A percentile compares a stretch with the other conserved stretches of the same genome.
These are phyloP conservation scores for Thamnidium elegans DNA, from an alignment of 192 early-diverging fungal species.

Conservation along the genomic window DNA sequence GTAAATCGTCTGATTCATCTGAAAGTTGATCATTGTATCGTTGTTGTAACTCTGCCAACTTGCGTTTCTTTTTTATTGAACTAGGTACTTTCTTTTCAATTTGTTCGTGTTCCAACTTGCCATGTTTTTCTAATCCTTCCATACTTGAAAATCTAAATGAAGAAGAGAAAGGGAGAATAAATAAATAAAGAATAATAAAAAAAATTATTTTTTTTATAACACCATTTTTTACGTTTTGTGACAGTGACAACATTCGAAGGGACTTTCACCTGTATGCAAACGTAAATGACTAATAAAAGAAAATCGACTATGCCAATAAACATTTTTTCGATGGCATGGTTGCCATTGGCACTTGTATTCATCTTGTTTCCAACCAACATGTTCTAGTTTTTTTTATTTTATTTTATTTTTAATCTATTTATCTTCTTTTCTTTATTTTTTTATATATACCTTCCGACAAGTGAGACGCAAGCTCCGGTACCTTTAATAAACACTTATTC, in stretches of 20 bases:
- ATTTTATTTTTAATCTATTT: no score
- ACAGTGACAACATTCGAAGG: constrained; percentile 47
- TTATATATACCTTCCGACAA: constrained; percentile 30
- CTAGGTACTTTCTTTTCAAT: constrained; percentile 3
- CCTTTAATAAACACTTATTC: no score
- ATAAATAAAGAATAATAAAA: not conserved
- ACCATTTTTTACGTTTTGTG: constrained; percentile 19
- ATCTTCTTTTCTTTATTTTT: no score
- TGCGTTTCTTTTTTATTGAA: not conserved
- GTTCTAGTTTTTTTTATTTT: constrained; percentile 29
- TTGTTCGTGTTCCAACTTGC: not conserved
- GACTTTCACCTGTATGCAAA: constrained; percentile 59
- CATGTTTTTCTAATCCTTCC: no score
- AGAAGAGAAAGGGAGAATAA: not conserved
- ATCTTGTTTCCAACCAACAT: constrained; percentile 56
- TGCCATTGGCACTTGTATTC: constrained; percentile 58
- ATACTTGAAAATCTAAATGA: no score
- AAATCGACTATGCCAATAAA: constrained; percentile 51
- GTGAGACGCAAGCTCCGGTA: constrained; percentile 30
- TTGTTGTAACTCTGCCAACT: not conserved
- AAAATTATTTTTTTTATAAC: no score
- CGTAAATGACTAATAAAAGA: constrained; percentile 56
- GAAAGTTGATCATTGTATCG: constrained; percentile 2
- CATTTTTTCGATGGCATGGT: constrained; percentile 43
- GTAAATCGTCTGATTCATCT: constrained; percentile 4